Percentiles rank a stretch among this genome's conserved stretches.
phyloP scores from a whole-genome alignment of 208 protist species.

The Strigomonas culicis region DNA sequence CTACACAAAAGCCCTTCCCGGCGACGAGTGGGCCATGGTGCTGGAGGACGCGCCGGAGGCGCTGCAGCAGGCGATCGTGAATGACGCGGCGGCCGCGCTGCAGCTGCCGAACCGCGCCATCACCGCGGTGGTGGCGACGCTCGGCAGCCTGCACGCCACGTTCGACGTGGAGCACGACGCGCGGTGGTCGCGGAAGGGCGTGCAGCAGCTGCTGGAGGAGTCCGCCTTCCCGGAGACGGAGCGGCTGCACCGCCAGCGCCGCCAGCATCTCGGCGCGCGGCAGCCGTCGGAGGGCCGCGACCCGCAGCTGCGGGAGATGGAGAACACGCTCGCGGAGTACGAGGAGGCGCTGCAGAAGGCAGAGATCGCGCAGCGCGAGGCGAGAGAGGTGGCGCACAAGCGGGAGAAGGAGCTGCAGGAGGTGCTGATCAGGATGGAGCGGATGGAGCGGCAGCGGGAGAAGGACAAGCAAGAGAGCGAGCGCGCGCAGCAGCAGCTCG shows the following conservation, averaged over 20 bases:
- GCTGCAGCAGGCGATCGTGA: constrained; percentile 24
- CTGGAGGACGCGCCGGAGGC: constrained; percentile 31
- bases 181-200: background rate
- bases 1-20: constrained; percentile 21
- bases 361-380: background rate
- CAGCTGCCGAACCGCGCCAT: constrained; percentile 28
- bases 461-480: constrained; percentile 1
- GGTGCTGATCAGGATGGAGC: background rate
- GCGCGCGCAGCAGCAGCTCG: background rate
- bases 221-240: constrained; percentile 9
- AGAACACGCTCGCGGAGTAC: background rate
- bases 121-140: constrained; percentile 16
- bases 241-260: constrained; percentile 15
- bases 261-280: constrained; percentile 6
- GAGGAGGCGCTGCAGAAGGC: background rate
- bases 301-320: constrained; percentile 9
- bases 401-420: background rate
- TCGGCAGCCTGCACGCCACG: constrained; percentile 30
- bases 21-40: constrained; percentile 38
- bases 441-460: constrained; percentile 2
- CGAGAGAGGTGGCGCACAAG: background rate
- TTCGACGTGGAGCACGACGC: constrained; percentile 31
- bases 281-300: constrained; percentile 4
- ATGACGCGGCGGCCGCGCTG: constrained; percentile 28
- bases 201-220: constrained; percentile 19